A percentile compares a stretch with the other conserved stretches of the same genome.
These are phyloP conservation scores for Lipomyces orientalis DNA, from an alignment of 805 yeast genomes.

Conservation along the genomic window DNA sequence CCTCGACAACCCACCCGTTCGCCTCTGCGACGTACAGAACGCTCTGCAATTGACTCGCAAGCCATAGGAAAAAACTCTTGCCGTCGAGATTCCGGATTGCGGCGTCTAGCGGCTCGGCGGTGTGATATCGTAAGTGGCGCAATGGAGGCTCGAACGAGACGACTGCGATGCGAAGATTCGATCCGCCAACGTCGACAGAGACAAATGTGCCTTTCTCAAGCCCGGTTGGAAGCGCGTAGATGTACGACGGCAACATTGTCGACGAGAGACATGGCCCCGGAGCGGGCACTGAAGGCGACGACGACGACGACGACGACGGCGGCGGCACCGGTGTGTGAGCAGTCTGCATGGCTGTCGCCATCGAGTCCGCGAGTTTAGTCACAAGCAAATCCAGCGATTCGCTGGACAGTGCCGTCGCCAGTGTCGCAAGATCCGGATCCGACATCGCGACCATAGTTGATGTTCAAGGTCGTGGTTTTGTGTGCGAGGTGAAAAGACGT, in stretches of 20 bases:
- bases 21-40: constrained; percentile 15
- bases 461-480: background rate
- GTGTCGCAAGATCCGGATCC: constrained; percentile 28
- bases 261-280: constrained; percentile 6
- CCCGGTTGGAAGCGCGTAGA: constrained; percentile 78
- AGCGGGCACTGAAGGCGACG: constrained; percentile 3
- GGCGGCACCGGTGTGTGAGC: constrained; percentile 2
- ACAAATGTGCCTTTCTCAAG: constrained; percentile 72
- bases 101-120: constrained; percentile 36
- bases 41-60: constrained; percentile 40
- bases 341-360: constrained; percentile 24
- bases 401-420: constrained; percentile 23
- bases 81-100: constrained; percentile 42
- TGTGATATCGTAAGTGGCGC: constrained; percentile 33
- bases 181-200: constrained; percentile 92
- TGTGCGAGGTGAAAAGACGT: too few relatives aligned
- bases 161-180: constrained; percentile 89
- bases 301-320: constrained; percentile 16
- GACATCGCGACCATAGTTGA: constrained; percentile 7
- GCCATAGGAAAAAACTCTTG: constrained; percentile 44
- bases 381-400: constrained; percentile 26
- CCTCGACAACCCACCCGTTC: constrained; percentile 19
- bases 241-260: constrained; percentile 81
- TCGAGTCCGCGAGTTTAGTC: constrained; percentile 22
- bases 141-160: constrained; percentile 65